phyloP scores from a whole-genome alignment of 2,329 filamentous ascomycete genomes.

The Monilinia polystroma region DNA sequence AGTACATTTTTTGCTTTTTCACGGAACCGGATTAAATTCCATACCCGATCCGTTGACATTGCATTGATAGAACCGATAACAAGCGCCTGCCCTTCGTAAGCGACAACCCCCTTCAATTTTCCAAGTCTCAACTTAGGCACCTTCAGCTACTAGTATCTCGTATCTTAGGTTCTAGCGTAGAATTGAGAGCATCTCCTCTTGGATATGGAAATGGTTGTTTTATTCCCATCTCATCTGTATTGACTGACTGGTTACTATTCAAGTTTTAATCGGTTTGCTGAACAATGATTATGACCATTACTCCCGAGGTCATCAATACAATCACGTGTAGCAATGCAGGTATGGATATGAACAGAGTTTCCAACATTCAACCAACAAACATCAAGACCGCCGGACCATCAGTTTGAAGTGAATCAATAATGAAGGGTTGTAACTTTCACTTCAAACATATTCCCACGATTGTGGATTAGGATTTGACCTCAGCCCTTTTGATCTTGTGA shows the following conservation, averaged over 20 bases:
- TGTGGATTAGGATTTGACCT: neutral
- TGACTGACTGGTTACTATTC: too few species aligned
- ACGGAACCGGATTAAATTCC: slow-evolving; percentile 20
- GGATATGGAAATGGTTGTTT: neutral
- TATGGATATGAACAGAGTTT: neutral
- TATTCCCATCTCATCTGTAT: too few species aligned
- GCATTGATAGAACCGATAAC: neutral
- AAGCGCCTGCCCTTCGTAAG: neutral
- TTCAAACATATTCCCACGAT: neutral
- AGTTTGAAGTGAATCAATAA: neutral
- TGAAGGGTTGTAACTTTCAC: neutral
- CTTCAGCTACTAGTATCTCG: neutral
- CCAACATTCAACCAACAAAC: neutral
- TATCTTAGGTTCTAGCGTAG: neutral
- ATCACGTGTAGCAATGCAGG: neutral
- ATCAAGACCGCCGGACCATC: neutral
- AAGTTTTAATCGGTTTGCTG: too few species aligned
- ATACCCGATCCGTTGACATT: neutral
- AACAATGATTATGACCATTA: too few species aligned
- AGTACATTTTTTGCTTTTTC: slow-evolving; percentile 15
- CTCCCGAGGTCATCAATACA: neutral
- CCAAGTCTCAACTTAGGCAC: neutral
- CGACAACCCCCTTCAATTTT: slow-evolving; percentile 3
- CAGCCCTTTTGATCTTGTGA: slow-evolving; percentile 1
- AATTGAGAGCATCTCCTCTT: neutral